Conservation (phyloP, 768 basidiomycete genomes). For the Cubamyces sp. region DNA sequence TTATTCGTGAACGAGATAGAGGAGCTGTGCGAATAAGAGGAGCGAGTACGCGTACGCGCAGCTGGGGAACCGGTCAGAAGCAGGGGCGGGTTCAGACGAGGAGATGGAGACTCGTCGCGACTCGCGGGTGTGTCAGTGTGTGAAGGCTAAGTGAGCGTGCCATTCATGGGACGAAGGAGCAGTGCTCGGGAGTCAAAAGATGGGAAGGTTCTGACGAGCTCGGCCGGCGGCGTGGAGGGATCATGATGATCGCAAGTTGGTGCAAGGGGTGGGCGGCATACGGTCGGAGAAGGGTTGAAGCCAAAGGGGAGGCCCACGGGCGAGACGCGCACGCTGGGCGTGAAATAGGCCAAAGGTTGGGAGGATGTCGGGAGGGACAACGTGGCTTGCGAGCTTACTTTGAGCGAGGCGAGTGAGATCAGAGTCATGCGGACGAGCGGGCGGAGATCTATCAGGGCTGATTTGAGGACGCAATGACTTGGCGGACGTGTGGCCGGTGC, state of each 20-base stretch:
- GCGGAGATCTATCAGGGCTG: constrained; percentile 19
- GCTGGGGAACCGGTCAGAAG: no score
- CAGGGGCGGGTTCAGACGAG: no score
- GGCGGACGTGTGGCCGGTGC: constrained; percentile 16
- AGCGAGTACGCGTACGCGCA: background rate
- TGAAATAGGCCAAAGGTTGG: background rate
- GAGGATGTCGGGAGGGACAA: background rate
- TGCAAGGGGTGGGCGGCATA: background rate
- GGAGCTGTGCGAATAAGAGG: background rate
- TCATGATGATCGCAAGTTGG: background rate
- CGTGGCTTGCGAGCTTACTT: background rate
- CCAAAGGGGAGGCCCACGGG: background rate
- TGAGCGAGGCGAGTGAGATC: background rate
- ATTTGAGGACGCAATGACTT: constrained; percentile 7
- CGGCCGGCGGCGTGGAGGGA: background rate
- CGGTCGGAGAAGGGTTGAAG: background rate
- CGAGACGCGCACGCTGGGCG: background rate
- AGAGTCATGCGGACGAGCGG: constrained; percentile 9
- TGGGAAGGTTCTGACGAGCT: background rate
- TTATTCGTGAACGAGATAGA: background rate
- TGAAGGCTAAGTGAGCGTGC: no score
- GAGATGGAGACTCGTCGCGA: no score
- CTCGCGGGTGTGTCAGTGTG: background rate
- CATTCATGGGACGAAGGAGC: no score
- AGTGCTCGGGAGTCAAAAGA: background rate